Evolutionary conservation across 306 rosid genomes (phyloP).

Genomic region (Rosa multiflora): DNA sequence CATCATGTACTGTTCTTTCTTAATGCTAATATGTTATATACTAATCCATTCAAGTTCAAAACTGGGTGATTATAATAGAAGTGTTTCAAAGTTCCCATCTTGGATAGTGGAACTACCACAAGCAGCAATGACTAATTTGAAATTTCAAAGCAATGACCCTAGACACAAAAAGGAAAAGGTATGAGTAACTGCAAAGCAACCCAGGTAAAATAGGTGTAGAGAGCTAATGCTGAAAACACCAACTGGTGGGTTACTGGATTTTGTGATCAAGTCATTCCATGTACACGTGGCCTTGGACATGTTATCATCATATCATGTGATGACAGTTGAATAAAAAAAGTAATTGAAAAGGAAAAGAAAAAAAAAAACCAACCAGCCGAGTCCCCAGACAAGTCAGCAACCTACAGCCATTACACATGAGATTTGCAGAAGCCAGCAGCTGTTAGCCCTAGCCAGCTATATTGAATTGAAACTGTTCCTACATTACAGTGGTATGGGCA

Average conservation of each 20-base stretch:
- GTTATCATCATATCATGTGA: conserved; percentile 7
- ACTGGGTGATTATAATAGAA: neutral
- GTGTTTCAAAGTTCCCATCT: neutral
- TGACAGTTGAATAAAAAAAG: neutral
- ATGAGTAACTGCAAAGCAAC: neutral
- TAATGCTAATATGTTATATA: neutral
- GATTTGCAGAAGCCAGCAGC: conserved; percentile 6
- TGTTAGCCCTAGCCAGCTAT: neutral
- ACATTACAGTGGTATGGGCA: neutral
- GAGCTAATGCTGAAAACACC: neutral
- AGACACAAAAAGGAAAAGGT: neutral
- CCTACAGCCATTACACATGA: conserved; percentile 5
- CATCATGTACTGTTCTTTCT: neutral
- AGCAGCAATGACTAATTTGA: neutral
- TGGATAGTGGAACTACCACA: neutral
- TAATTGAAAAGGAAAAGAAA: neutral
- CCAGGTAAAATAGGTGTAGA: neutral
- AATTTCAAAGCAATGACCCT: neutral
- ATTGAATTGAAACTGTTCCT: conserved; percentile 13
- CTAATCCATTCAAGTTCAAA: neutral
- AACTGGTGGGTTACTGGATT: neutral
- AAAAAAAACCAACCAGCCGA: neutral
- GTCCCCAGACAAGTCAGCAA: conserved; percentile 1
- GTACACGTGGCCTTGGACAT: neutral
- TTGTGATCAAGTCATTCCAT: neutral